Evolutionary conservation across 108 stramenopile species (phyloP), one percentile per base, ranked within the genome.

Genomic region (Nitzschia inconspicua): DNA sequence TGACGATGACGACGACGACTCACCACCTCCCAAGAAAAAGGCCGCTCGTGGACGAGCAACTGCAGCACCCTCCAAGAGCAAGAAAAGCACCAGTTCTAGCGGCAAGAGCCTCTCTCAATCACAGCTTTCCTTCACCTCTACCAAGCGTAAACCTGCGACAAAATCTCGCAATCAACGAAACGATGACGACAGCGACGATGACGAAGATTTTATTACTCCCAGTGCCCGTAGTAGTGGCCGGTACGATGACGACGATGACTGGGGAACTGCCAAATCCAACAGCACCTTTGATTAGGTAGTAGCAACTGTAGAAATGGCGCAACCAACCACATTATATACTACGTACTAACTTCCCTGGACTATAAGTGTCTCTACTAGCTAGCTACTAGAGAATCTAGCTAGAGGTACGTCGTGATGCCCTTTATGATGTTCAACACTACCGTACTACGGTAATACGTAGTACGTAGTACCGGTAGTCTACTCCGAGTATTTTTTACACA

Each of bases 81-180:
- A 60, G 41, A 63, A 22, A 29, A 39, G 11, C 0, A 1, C 43
- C 19, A 19, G 24, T 30, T 25, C 42, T 18, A 54, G 19, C 35
- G 37, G 23, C 6, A 34, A 36, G 37, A 36, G 35, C 18, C 47
- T 60, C 19, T 58, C 66, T 23, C 66, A 68, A 20, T 68, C 66
- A 32, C 66, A 59, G 49, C 41, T 60, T 11, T 68, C 58, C 14
- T 68, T 60, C 59, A 23, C 22, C 16, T 42, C 66, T 5, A 20
- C 31, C 28, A 58, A 68, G 35, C 30, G 50, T 19, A 51, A 51
- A 31, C 14, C 46, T 25, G 1, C 18, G 24, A 16, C 44, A 20
- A 46, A 11, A 20, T 28, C 50, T 51, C 3, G 50, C 30, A 51
- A 51, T 11, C 14, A 3, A 11, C 30, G 50, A 51, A 24, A 54